These are phyloP conservation scores for Lasiosphaeria miniovina DNA, from an alignment of 495 filamentous ascomycete genomes.

Conservation along the genomic window DNA sequence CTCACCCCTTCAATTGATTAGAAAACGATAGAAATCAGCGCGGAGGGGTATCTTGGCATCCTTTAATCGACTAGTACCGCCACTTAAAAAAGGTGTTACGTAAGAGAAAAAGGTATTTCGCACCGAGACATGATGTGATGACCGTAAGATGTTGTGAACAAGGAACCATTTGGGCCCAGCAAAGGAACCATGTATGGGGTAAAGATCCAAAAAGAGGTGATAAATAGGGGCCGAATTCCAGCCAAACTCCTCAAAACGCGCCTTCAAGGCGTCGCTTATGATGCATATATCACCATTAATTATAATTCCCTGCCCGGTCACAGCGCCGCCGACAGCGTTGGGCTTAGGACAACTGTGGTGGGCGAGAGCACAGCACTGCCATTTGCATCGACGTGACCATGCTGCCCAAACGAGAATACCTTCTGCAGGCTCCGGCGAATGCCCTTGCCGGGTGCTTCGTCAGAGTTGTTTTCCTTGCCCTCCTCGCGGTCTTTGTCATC, in stretches of 20 bases:
- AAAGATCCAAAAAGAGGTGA: no score
- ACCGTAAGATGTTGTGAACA: no score
- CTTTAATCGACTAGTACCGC: not conserved
- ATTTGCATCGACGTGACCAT: not conserved
- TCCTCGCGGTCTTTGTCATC: not conserved
- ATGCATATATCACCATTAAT: not conserved
- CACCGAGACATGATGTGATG: no score
- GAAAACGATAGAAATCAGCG: not conserved
- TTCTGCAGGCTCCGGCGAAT: constrained; percentile 41
- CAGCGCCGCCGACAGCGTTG: not conserved
- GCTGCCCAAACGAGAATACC: constrained; percentile 31
- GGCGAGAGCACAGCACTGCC: constrained; percentile 7
- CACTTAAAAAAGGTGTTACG: not conserved
- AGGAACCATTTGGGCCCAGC: no score
- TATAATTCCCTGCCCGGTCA: not conserved
- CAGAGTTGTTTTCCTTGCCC: constrained; percentile 35
- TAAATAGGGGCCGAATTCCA: no score
- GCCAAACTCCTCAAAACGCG: no score
- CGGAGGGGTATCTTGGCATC: constrained; percentile 11
- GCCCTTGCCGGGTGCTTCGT: constrained; percentile 37
- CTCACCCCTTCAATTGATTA: not conserved
- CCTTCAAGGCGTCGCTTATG: no score
- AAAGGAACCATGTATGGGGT: no score
- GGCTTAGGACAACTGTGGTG: constrained; percentile 10
- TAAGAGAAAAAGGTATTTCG: no score